A percentile compares a stretch with the other conserved stretches of the same genome.
These are phyloP conservation scores for Colletotrichum musicola DNA, from an alignment of 2,329 filamentous ascomycete species.

Conservation along the genomic window DNA sequence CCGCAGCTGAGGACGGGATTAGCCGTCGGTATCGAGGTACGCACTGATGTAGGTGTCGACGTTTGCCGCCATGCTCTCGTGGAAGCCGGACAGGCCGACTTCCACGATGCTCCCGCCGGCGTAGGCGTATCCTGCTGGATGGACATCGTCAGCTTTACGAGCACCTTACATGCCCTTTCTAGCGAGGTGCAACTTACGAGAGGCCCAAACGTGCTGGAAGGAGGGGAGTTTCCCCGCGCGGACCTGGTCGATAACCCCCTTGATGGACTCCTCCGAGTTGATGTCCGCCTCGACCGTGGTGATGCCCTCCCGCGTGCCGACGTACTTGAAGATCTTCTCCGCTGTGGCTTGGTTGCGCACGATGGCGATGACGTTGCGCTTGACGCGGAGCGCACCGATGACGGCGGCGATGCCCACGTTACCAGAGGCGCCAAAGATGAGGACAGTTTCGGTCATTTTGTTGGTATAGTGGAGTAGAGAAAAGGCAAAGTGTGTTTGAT, in stretches of 20 bases:
- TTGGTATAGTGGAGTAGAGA: neutral
- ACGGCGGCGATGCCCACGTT: slow-evolving; percentile 53
- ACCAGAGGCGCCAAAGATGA: slow-evolving; percentile 55
- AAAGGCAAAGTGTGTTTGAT: too few species aligned
- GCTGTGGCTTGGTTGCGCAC: slow-evolving; percentile 51
- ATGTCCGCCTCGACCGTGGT: slow-evolving; percentile 50
- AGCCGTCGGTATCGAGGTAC: neutral
- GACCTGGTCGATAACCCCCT: slow-evolving; percentile 49
- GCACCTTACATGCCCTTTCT: neutral
- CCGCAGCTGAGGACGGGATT: too few species aligned
- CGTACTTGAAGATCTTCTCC: slow-evolving; percentile 49
- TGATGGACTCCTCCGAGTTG: slow-evolving; percentile 46
- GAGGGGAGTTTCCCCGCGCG: slow-evolving; percentile 48
- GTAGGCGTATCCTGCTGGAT: slow-evolving; percentile 45
- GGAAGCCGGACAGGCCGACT: slow-evolving; percentile 41
- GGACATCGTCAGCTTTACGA: neutral
- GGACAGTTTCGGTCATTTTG: slow-evolving; percentile 46
- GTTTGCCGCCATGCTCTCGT: slow-evolving; percentile 40
- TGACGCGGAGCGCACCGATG: slow-evolving; percentile 46
- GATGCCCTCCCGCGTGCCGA: slow-evolving; percentile 47
- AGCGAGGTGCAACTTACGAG: slow-evolving; percentile 42
- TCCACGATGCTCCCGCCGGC: slow-evolving; percentile 41
- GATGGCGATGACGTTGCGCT: slow-evolving; percentile 51
- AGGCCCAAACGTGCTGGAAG: slow-evolving; percentile 54
- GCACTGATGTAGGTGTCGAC: slow-evolving; percentile 50